A percentile compares a stretch with the other conserved stretches of the same genome.
These are phyloP conservation scores for Coelastrella sp. DNA, from an alignment of 139 green algal genomes.

Conservation along the genomic window DNA sequence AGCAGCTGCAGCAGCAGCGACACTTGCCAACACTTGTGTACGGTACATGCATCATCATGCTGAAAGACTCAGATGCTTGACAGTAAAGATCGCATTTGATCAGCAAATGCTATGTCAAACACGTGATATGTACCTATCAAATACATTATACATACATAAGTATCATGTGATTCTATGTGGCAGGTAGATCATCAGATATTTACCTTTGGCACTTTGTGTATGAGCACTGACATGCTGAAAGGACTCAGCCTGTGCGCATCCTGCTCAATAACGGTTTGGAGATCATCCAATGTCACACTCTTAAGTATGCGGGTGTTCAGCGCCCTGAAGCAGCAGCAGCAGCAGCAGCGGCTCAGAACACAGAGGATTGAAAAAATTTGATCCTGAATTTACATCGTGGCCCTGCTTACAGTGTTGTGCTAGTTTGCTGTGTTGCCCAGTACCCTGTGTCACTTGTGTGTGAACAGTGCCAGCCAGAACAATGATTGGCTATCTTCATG, in stretches of 20 bases:
- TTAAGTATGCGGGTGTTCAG: background rate
- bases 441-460: too few relatives aligned
- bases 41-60: background rate
- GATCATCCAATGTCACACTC: constrained; percentile 6
- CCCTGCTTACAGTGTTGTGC: too few relatives aligned
- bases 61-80: background rate
- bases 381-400: too few relatives aligned
- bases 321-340: background rate
- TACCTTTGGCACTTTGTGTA: constrained; percentile 13
- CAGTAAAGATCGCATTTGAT: background rate
- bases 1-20: too few relatives aligned
- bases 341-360: too few relatives aligned
- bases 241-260: constrained; percentile 5
- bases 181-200: background rate
- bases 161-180: background rate
- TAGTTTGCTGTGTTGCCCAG: too few relatives aligned
- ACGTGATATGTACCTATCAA: background rate
- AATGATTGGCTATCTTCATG: too few relatives aligned
- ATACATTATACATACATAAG: background rate
- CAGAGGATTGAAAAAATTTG: too few relatives aligned
- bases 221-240: constrained; percentile 29
- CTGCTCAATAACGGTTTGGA: background rate
- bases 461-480: too few relatives aligned
- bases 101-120: background rate
- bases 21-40: too few relatives aligned